phyloP scores from a whole-genome alignment of 2,329 filamentous ascomycete species.

The Pyricularia grisea region DNA sequence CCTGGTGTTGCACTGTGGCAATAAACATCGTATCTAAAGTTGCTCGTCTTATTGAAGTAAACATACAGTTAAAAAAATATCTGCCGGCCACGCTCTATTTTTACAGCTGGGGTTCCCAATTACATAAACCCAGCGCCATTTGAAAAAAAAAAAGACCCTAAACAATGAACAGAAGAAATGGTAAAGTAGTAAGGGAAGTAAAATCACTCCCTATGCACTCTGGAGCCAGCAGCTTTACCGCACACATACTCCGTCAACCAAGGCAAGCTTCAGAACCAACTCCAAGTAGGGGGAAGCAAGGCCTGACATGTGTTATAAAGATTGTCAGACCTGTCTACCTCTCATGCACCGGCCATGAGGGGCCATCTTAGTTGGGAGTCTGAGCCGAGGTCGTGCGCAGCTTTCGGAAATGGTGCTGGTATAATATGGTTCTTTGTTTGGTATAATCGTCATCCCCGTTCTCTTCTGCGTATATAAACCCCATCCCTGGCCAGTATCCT shows the following conservation, averaged over 20 bases:
- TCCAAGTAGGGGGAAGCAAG: too few species aligned
- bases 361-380: neutral
- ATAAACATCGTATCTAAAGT: too few species aligned
- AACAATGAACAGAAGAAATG: constrained; percentile 3
- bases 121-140: neutral
- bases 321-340: neutral
- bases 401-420: neutral
- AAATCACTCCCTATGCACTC: neutral
- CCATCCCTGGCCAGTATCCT: neutral
- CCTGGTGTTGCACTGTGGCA: too few species aligned
- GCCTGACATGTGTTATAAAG: too few species aligned
- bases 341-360: neutral
- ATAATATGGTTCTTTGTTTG: neutral
- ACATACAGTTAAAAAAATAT: neutral
- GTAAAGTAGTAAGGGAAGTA: neutral
- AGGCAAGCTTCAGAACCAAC: too few species aligned
- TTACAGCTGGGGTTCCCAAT: neutral
- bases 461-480: neutral
- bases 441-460: neutral
- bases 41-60: neutral
- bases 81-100: neutral
- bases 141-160: neutral
- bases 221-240: neutral
- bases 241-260: neutral
- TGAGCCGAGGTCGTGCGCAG: neutral